Evolutionary conservation across 805 yeast genomes (phyloP).

Genomic region (Yarrowia sp.): DNA sequence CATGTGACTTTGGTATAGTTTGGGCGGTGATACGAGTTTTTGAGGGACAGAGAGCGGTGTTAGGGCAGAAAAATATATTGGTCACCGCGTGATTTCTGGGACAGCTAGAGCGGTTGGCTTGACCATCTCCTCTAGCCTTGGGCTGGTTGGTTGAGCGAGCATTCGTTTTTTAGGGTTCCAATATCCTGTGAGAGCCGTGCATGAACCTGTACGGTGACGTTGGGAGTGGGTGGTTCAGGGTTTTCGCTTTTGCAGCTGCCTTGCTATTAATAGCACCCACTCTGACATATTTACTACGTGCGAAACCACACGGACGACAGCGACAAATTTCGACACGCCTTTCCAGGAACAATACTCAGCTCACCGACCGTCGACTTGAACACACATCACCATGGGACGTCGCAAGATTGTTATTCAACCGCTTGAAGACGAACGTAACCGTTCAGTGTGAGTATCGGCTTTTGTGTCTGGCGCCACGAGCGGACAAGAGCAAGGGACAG

Average conservation of each 20-base stretch:
- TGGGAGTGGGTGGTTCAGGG: conserved; percentile 17
- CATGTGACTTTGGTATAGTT: not conserved
- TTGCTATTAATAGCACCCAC: conserved; percentile 22
- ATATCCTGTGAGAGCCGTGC: conserved; percentile 25
- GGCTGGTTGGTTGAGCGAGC: not conserved
- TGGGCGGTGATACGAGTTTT: not conserved
- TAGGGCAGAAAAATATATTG: too few relatives aligned
- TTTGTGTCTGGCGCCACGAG: too few relatives aligned
- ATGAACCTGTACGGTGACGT: conserved; percentile 2
- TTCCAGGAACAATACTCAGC: too few relatives aligned
- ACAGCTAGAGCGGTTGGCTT: too few relatives aligned
- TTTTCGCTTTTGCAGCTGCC: conserved; percentile 24
- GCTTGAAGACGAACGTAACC: conserved; percentile 80
- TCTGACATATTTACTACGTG: conserved; percentile 16
- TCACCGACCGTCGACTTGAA: not conserved
- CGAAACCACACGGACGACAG: conserved; percentile 8
- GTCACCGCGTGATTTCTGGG: too few relatives aligned
- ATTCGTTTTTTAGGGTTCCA: not conserved
- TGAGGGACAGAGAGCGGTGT: too few relatives aligned
- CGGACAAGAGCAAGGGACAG: not conserved
- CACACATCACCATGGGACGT: conserved; percentile 72
- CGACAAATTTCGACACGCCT: too few relatives aligned
- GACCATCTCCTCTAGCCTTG: too few relatives aligned
- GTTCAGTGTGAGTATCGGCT: conserved; percentile 43
- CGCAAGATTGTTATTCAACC: conserved; percentile 94